Percentiles rank a stretch among this genome's conserved stretches.
Conservation (phyloP, 164 flowering plant species). For the Magnolia kwangsiensis region DNA sequence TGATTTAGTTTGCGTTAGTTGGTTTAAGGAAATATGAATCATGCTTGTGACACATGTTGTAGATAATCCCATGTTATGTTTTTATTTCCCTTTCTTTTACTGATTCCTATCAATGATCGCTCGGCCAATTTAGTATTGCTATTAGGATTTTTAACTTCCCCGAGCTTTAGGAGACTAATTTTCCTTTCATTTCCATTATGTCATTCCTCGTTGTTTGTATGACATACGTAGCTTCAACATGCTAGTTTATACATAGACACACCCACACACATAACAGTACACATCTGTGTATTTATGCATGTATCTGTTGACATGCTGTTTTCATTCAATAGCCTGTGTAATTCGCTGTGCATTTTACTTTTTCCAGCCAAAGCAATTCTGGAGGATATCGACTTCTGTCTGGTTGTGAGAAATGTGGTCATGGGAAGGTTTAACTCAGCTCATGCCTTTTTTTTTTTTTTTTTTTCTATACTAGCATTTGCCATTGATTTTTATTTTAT, state of each 20-base stretch:
- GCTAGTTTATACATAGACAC: too few species aligned
- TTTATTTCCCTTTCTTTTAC: too few species aligned
- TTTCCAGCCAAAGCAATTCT: conserved; percentile 27
- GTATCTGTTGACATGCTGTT: neutral
- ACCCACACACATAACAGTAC: neutral
- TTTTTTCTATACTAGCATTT: neutral
- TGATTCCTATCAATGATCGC: too few species aligned
- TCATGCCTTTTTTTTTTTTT: neutral
- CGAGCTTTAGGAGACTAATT: neutral
- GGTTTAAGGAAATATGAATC: neutral
- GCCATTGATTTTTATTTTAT: neutral
- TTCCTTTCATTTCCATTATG: neutral
- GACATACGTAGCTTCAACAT: neutral
- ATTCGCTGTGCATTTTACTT: neutral
- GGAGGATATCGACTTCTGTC: conserved; percentile 19
- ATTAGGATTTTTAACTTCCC: neutral
- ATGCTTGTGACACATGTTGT: neutral
- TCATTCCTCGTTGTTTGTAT: neutral
- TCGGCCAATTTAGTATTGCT: too few species aligned
- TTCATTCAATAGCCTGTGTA: neutral
- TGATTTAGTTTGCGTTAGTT: neutral
- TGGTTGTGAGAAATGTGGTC: conserved; percentile 36
- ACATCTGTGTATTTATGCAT: neutral
- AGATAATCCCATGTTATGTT: too few species aligned
- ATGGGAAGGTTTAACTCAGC: conserved; percentile 28